A percentile compares a stretch with the other conserved stretches of the same genome.
phyloP scores from a whole-genome alignment of 1,284 basidiomycete genomes.

The Coniferiporia sulphurascens region DNA sequence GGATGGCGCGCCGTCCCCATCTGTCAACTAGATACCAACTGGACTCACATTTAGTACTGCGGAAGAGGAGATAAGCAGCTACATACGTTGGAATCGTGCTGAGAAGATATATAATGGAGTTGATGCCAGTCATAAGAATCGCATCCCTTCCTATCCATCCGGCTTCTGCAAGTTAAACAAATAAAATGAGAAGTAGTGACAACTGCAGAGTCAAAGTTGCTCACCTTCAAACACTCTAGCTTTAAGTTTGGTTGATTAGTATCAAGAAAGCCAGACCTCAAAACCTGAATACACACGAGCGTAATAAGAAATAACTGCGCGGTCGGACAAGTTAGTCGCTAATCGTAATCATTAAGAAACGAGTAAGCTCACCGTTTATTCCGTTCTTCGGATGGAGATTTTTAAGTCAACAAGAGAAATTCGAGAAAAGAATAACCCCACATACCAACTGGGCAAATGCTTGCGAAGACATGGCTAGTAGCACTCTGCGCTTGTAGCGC shows the following conservation, averaged over 20 bases:
- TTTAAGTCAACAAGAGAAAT: not conserved
- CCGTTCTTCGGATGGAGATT: conserved; percentile 56
- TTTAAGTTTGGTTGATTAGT: conserved; percentile 26
- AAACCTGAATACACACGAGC: conserved; percentile 57
- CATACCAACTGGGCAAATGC: conserved; percentile 90
- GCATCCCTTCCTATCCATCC: conserved; percentile 98
- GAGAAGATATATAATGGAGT: conserved; percentile 82
- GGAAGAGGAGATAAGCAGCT: not conserved
- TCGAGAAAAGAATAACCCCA: conserved; percentile 16
- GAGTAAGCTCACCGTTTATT: conserved; percentile 65
- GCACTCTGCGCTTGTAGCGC: conserved; percentile 82
- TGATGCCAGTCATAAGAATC: conserved; percentile 96
- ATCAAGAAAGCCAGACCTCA: conserved; percentile 14
- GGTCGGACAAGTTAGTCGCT: conserved; percentile 3
- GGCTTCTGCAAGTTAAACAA: conserved; percentile 62
- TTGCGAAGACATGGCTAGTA: conserved; percentile 96
- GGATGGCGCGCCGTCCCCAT: conserved; percentile 85
- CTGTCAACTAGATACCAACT: conserved; percentile 96
- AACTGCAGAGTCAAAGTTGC: conserved; percentile 18
- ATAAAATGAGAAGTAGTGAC: conserved; percentile 20
- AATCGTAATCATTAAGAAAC: not conserved
- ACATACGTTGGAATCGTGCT: conserved; percentile 80
- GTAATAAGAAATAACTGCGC: conserved; percentile 87
- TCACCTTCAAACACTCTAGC: conserved; percentile 82
- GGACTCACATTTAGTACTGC: not conserved